Percentiles rank a stretch among this genome's conserved stretches.
These are phyloP conservation scores for Beauveria bassiana DNA, from an alignment of 2,329 filamentous ascomycete genomes.

Conservation along the genomic window DNA sequence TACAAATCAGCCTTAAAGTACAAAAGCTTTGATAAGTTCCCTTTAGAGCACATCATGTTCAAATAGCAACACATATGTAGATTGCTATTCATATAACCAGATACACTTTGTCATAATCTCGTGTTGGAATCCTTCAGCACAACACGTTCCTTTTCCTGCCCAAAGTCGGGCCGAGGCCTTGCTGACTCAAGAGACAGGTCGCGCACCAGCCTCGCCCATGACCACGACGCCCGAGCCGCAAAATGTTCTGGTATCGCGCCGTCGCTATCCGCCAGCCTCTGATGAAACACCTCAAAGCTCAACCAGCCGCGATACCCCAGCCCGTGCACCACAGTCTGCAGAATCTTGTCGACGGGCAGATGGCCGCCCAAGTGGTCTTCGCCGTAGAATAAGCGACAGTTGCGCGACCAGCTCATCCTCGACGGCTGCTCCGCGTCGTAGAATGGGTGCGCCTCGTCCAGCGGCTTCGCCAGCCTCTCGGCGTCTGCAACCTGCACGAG, in stretches of 20 bases:
- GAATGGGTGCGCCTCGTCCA: slow-evolving; percentile 36
- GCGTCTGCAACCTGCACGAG: slow-evolving; percentile 71
- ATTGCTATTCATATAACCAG: no score
- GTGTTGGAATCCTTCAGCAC: neutral
- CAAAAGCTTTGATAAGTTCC: no score
- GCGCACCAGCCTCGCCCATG: slow-evolving; percentile 33
- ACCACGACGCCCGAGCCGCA: slow-evolving; percentile 46
- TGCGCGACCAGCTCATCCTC: slow-evolving; percentile 71
- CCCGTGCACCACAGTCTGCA: slow-evolving; percentile 52
- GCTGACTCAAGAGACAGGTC: slow-evolving; percentile 21
- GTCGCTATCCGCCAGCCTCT: slow-evolving; percentile 46
- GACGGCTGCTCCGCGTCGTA: slow-evolving; percentile 27
- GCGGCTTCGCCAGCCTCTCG: slow-evolving; percentile 49
- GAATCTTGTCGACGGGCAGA: slow-evolving; percentile 56
- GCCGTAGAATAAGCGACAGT: slow-evolving; percentile 52
- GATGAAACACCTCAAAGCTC: slow-evolving; percentile 63
- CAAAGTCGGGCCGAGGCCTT: neutral
- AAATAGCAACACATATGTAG: no score
- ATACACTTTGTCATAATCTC: neutral
- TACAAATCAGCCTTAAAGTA: neutral
- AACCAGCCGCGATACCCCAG: slow-evolving; percentile 63
- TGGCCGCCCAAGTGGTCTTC: slow-evolving; percentile 58
- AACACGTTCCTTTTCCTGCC: neutral
- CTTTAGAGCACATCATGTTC: no score
- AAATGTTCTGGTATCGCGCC: slow-evolving; percentile 41